These are phyloP conservation scores for Anthracocystis walkeri DNA, from an alignment of 1,284 basidiomycete genomes.

Conservation along the genomic window DNA sequence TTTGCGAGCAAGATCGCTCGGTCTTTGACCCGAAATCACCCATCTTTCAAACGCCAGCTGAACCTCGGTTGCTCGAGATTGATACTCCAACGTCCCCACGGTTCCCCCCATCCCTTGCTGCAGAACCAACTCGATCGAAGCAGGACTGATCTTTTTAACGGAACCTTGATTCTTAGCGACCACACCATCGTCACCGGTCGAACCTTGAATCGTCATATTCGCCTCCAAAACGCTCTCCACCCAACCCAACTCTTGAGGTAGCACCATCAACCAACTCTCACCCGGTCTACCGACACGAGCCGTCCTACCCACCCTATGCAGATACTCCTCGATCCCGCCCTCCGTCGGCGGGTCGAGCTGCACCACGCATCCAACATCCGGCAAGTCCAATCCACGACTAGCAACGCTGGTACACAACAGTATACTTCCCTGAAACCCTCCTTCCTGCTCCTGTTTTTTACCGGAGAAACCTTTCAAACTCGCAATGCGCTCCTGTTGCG, in stretches of 20 bases:
- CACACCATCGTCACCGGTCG: neutral
- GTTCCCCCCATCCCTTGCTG: conserved; percentile 81
- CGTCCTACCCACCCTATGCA: conserved; percentile 95
- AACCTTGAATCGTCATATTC: conserved; percentile 32
- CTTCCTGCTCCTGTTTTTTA: conserved; percentile 17
- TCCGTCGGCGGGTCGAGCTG: conserved; percentile 98
- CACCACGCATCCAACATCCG: conserved; percentile 90
- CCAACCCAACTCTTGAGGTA: conserved; percentile 88
- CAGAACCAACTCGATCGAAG: conserved; percentile 51
- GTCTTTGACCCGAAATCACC: conserved; percentile 83
- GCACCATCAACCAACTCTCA: conserved; percentile 92
- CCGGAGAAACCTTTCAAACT: conserved; percentile 83
- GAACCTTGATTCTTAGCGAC: conserved; percentile 22
- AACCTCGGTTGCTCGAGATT: conserved; percentile 92
- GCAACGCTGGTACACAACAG: conserved; percentile 96
- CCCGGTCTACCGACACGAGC: conserved; percentile 89
- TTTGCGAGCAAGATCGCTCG: conserved; percentile 80
- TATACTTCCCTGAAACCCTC: conserved; percentile 72
- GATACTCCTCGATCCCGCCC: conserved; percentile 94
- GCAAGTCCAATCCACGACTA: conserved; percentile 95
- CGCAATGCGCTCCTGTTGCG: conserved; percentile 82
- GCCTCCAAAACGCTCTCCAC: conserved; percentile 79
- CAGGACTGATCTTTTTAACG: conserved; percentile 30
- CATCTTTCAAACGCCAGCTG: conserved; percentile 95
- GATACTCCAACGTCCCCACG: conserved; percentile 75